Conservation (phyloP, 257 asterid species). For the Rehmannia glutinosa region DNA sequence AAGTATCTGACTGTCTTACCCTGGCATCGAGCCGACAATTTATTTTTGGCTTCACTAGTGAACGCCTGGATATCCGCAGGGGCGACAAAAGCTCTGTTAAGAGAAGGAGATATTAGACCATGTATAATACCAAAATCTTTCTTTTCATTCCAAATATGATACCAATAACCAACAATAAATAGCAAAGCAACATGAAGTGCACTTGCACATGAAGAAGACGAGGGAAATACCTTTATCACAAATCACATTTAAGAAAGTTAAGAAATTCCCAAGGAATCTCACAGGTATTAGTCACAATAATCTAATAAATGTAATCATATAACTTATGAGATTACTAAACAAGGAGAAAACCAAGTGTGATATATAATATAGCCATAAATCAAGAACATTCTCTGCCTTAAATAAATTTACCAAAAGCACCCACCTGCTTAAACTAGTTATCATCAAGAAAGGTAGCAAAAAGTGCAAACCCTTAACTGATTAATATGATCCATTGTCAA, state of each 20-base stretch:
- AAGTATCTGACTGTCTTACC: conserved; percentile 59
- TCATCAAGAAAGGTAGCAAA: conserved; percentile 3
- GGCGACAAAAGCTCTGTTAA: conserved; percentile 86
- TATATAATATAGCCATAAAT: background rate
- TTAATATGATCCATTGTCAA: background rate
- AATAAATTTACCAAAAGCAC: conserved; percentile 4
- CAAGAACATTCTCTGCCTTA: background rate
- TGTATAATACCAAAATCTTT: conserved; percentile 5
- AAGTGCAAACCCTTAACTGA: background rate
- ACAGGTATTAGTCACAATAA: background rate
- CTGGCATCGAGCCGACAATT: conserved; percentile 60
- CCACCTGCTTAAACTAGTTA: background rate
- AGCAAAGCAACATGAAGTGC: background rate
- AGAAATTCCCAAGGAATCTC: background rate
- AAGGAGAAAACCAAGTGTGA: conserved; percentile 8
- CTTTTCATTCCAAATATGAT: background rate
- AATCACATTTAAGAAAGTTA: background rate
- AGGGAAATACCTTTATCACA: background rate
- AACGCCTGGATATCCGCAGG: conserved; percentile 82
- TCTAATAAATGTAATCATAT: background rate
- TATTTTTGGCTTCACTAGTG: conserved; percentile 62
- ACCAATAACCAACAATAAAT: background rate
- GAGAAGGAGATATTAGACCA: conserved; percentile 19
- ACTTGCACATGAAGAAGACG: conserved; percentile 10
- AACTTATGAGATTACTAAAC: background rate